phyloP scores from a whole-genome alignment of 352 stramenopile genomes.

The Pythium guiyangense region DNA sequence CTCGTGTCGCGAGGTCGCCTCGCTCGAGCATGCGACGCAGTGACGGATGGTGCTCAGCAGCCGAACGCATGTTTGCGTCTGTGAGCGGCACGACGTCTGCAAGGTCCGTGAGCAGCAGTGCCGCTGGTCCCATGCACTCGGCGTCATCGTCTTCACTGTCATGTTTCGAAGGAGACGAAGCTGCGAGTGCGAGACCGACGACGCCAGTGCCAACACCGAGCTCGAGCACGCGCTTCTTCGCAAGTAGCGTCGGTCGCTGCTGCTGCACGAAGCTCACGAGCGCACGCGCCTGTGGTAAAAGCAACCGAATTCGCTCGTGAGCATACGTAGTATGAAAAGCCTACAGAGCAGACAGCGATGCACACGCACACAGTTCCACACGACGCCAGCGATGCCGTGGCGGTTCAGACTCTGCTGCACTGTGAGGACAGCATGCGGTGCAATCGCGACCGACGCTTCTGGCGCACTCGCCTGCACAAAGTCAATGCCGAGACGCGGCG shows the following conservation, averaged over 20 bases:
- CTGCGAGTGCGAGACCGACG: constrained; percentile 27
- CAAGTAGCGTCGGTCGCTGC: constrained; percentile 21
- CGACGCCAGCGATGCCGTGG: constrained; percentile 57
- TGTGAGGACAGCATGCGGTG: too few relatives aligned
- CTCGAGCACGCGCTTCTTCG: constrained; percentile 37
- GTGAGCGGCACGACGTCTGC: constrained; percentile 40
- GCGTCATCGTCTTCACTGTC: neutral
- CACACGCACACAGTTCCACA: constrained; percentile 67
- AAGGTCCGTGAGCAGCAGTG: constrained; percentile 57
- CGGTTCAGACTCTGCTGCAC: constrained; percentile 43
- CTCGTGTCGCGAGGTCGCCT: constrained; percentile 17
- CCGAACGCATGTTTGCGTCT: constrained; percentile 23
- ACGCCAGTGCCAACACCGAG: constrained; percentile 51
- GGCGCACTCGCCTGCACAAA: constrained; percentile 52
- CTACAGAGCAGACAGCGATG: too few relatives aligned
- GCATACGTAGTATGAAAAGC: too few relatives aligned
- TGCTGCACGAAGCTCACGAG: constrained; percentile 37
- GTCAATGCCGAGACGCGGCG: constrained; percentile 44
- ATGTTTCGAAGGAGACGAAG: too few relatives aligned
- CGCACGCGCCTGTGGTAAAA: constrained; percentile 39
- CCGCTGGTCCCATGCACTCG: constrained; percentile 6
- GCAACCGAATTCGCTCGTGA: too few relatives aligned
- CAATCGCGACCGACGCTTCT: constrained; percentile 16
- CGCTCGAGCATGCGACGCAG: constrained; percentile 18
- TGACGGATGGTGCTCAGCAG: constrained; percentile 15